Base-by-base conservation (phyloP, 2,329 filamentous ascomycete species). In the Teratosphaeriaceae sp. region DNA sequence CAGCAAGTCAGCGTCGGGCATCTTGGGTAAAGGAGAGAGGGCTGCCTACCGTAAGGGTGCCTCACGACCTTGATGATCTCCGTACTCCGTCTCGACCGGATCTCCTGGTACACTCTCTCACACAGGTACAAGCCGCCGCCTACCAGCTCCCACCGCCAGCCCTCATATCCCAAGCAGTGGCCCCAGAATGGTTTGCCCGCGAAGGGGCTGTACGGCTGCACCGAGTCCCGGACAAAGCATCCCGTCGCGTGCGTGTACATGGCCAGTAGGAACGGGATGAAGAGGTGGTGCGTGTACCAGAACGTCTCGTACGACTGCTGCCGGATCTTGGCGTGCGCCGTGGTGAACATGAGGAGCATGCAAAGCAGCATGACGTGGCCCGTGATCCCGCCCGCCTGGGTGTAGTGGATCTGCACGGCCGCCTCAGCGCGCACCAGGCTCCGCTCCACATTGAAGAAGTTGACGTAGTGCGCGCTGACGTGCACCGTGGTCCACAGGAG, bases 261-360 rank as follows among this genome's bases (percentile, higher is more conserved):
- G 35, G 79, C 90, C 34, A 98, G 75, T 59, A 97, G 69, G 66
- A 98, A 98, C 1, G 92, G 90, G 47, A 98, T 85, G 60, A 97
- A 97, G n/a, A 98, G 78, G 59, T 98, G 92, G 67, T 98, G 92
- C 0, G 88, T 95, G 68, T 98, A 98, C 92, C 92, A 98, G 65
- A 98, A 98, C 0, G 90, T 94, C 69, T 98, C 92, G 61, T 89
- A 98, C 0, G 88, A 94, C 63, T 98, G 92, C 63, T 97, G 90
- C 42, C 92, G 85, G 52, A 98, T 97, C 53, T 87, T 85, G 57
- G 84, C 78, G 62, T 98, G 92, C 2, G 92, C 85, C 0, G 89
- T 96, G 1, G 92, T 98, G 69, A 94, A 98, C 76, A 98, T 98
- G 50, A 98, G 70, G 50, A 98, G 71, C 92, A 98, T 98, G 75